Percentiles rank a stretch among this genome's conserved stretches.
Evolutionary conservation across 2,329 filamentous ascomycete species (phyloP).

Genomic region (Ophiostoma perfectum): DNA sequence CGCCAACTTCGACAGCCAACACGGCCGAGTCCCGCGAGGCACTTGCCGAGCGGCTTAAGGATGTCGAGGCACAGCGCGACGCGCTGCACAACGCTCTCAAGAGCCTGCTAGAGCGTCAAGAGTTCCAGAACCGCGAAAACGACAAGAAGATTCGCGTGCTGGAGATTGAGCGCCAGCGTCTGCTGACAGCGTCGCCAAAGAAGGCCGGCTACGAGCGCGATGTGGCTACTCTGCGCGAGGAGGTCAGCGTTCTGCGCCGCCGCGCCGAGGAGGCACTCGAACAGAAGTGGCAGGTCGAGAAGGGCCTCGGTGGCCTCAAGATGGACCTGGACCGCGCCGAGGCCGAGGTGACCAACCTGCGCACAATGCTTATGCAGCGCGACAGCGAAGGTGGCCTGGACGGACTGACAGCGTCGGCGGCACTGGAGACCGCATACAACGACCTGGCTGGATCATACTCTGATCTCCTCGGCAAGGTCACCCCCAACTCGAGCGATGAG

Average conservation of each 20-base stretch:
- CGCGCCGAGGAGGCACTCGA: conserved; percentile 91
- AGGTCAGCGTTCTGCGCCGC: conserved; percentile 76
- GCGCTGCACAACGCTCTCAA: conserved; percentile 83
- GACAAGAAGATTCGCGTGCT: conserved; percentile 72
- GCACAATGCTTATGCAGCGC: conserved; percentile 71
- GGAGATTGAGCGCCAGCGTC: conserved; percentile 71
- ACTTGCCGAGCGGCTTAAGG: conserved; percentile 75
- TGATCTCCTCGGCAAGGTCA: conserved; percentile 61
- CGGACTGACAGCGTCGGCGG: conserved; percentile 59
- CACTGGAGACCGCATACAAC: conserved; percentile 66
- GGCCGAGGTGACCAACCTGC: conserved; percentile 82
- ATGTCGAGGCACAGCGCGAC: conserved; percentile 89
- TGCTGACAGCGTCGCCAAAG: conserved; percentile 62
- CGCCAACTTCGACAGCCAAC: conserved; percentile 14
- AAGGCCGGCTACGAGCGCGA: conserved; percentile 79
- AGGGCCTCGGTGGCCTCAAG: conserved; percentile 48
- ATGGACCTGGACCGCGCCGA: conserved; percentile 96
- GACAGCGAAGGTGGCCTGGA: conserved; percentile 55
- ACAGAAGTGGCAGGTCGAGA: conserved; percentile 65
- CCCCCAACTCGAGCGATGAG: conserved; percentile 52
- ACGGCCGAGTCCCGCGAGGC: conserved; percentile 58
- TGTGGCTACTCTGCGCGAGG: conserved; percentile 70
- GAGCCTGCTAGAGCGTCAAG: conserved; percentile 77
- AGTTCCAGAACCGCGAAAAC: conserved; percentile 76
- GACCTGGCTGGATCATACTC: conserved; percentile 69